A percentile compares a stretch with the other conserved stretches of the same genome.
Conservation (phyloP, 805 yeast genomes). For the Wickerhamiella brachini region DNA sequence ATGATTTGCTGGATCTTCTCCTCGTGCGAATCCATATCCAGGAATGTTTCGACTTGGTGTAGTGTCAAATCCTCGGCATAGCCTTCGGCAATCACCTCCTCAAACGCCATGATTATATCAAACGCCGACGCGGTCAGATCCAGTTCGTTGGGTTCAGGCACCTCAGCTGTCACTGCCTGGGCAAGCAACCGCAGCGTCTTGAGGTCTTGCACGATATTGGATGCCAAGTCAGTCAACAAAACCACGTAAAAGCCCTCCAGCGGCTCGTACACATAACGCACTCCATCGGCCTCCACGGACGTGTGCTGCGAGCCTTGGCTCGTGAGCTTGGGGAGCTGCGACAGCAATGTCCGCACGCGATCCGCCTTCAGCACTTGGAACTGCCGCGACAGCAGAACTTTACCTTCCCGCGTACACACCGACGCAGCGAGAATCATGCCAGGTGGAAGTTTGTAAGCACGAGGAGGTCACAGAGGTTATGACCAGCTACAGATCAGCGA, state of each 20-base stretch:
- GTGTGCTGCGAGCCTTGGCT: conserved; percentile 73
- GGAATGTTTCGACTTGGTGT: conserved; percentile 71
- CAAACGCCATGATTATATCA: conserved; percentile 82
- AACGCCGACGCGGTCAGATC: conserved; percentile 77
- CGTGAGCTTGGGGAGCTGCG: conserved; percentile 72
- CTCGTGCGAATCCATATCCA: conserved; percentile 97
- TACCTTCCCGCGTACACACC: conserved; percentile 86
- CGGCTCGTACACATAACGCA: conserved; percentile 91
- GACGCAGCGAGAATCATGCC: conserved; percentile 59
- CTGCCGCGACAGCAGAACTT: conserved; percentile 82
- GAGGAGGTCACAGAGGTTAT: neutral
- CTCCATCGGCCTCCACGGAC: conserved; percentile 81
- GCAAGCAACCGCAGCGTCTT: conserved; percentile 79
- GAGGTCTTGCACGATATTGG: conserved; percentile 88
- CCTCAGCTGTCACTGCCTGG: conserved; percentile 62
- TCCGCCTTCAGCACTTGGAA: conserved; percentile 75
- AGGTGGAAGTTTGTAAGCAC: neutral
- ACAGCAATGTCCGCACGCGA: conserved; percentile 69
- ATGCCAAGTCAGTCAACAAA: conserved; percentile 75
- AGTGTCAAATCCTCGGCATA: conserved; percentile 75
- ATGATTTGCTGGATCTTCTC: conserved; percentile 97
- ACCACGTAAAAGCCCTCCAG: conserved; percentile 87
- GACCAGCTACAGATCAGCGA: neutral
- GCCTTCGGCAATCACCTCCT: conserved; percentile 82
- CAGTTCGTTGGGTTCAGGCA: conserved; percentile 50